Evolutionary conservation across 805 yeast genomes (phyloP).

Genomic region (Tetrapisispora fleetii): DNA sequence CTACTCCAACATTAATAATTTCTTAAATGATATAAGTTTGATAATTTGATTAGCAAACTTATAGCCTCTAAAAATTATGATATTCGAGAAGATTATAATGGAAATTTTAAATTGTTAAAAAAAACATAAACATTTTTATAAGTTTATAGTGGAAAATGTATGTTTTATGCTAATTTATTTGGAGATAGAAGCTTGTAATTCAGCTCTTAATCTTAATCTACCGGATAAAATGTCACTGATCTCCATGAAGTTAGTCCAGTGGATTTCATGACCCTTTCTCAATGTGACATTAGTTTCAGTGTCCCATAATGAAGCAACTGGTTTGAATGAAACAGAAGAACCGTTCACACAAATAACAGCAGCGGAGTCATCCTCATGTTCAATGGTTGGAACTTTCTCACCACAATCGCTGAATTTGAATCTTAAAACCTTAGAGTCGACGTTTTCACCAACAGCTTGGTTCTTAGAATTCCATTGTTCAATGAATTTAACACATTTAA

Average conservation of each 20-base stretch:
- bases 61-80: too few species aligned
- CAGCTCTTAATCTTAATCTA: conserved; percentile 42
- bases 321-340: conserved; percentile 47
- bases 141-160: neutral
- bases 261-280: conserved; percentile 59
- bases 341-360: conserved; percentile 69
- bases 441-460: conserved; percentile 25
- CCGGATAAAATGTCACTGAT: conserved; percentile 69
- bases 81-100: too few species aligned
- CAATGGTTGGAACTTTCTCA: conserved; percentile 36
- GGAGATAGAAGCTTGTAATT: conserved; percentile 18
- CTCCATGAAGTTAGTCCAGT: conserved; percentile 54
- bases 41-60: too few species aligned
- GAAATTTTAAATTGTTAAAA: neutral
- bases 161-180: conserved; percentile 2
- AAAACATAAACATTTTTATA: neutral
- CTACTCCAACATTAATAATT: neutral
- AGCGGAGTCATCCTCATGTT: conserved; percentile 35
- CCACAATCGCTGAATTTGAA: conserved; percentile 41
- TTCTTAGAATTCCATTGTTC: conserved; percentile 47
- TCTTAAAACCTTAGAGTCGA: conserved; percentile 38
- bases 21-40: too few species aligned
- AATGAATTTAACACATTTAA: conserved; percentile 79
- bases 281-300: conserved; percentile 48
- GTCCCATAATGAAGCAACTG: conserved; percentile 46